Evolutionary conservation across 139 green algal genomes (phyloP).

Genomic region (Picochlorum sp.): DNA sequence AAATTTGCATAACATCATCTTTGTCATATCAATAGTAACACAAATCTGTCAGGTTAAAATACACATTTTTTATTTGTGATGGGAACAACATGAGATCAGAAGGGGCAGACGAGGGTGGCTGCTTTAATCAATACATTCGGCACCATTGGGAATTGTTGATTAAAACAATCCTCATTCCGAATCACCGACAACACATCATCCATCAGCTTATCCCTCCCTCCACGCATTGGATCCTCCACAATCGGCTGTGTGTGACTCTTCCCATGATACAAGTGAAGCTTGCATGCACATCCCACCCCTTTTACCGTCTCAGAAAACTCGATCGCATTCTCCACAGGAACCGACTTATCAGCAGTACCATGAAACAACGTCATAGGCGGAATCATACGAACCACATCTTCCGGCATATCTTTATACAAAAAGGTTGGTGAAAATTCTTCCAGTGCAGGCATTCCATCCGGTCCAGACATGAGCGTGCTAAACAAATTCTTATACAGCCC

Average conservation of each 20-base stretch:
- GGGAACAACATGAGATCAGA: conserved; percentile 15
- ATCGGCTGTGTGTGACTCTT: conserved; percentile 50
- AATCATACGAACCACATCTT: conserved; percentile 21
- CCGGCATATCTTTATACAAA: conserved; percentile 22
- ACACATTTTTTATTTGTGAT: neutral
- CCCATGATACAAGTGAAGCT: conserved; percentile 37
- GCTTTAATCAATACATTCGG: conserved; percentile 34
- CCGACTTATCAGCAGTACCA: conserved; percentile 64
- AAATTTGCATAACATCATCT: conserved; percentile 2
- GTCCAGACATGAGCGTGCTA: conserved; percentile 37
- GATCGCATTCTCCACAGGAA: conserved; percentile 50
- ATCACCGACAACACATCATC: conserved; percentile 44
- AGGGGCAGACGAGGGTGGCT: conserved; percentile 41
- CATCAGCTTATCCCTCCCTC: conserved; percentile 31
- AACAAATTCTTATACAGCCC: conserved; percentile 67
- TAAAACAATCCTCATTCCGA: neutral
- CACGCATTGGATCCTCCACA: conserved; percentile 52
- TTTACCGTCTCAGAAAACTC: conserved; percentile 47
- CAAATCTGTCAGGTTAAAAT: neutral
- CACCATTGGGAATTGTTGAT: conserved; percentile 36
- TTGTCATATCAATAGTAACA: no score
- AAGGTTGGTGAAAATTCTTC: conserved; percentile 55
- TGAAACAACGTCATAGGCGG: conserved; percentile 71
- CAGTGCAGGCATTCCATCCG: conserved; percentile 33
- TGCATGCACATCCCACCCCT: conserved; percentile 7